These are phyloP conservation scores for Epichloe hybrida DNA, from an alignment of 2,329 filamentous ascomycete genomes.

Conservation along the genomic window DNA sequence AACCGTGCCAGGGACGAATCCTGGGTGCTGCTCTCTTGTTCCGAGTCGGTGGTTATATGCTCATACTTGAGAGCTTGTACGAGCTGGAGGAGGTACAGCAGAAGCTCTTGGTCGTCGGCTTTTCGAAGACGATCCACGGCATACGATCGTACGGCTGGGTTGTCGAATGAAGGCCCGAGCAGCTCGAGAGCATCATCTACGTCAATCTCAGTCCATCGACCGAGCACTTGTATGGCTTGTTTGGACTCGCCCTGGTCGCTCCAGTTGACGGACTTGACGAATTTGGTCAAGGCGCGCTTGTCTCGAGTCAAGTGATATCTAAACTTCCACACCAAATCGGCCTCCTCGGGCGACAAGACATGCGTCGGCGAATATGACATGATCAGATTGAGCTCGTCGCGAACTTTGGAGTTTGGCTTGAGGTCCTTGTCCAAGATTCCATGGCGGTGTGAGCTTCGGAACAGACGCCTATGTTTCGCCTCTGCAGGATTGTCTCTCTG, in stretches of 20 bases:
- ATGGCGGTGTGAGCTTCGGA: conserved; percentile 79
- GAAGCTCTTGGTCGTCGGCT: conserved; percentile 80
- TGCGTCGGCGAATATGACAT: conserved; percentile 90
- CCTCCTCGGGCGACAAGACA: conserved; percentile 75
- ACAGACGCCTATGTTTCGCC: conserved; percentile 82
- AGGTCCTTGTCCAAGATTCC: conserved; percentile 90
- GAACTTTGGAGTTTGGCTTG: conserved; percentile 89
- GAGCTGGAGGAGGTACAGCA: conserved; percentile 83
- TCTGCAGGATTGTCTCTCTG: conserved; percentile 87
- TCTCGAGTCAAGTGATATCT: conserved; percentile 86
- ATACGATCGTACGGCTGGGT: conserved; percentile 76
- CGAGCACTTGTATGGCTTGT: conserved; percentile 78
- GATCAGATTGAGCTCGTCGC: conserved; percentile 84
- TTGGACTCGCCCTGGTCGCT: conserved; percentile 70
- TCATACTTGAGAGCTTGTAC: conserved; percentile 96
- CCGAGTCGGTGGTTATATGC: conserved; percentile 48
- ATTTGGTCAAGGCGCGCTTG: conserved; percentile 86
- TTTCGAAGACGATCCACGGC: conserved; percentile 86
- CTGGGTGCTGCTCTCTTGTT: conserved; percentile 43
- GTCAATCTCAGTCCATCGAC: conserved; percentile 93
- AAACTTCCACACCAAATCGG: conserved; percentile 96
- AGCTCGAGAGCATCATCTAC: conserved; percentile 92
- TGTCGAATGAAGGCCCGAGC: conserved; percentile 83
- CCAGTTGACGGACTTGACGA: conserved; percentile 97
- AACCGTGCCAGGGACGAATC: conserved; percentile 84